Evolutionary conservation across 495 filamentous ascomycete genomes (phyloP).

Genomic region (Neurospora hispaniola): DNA sequence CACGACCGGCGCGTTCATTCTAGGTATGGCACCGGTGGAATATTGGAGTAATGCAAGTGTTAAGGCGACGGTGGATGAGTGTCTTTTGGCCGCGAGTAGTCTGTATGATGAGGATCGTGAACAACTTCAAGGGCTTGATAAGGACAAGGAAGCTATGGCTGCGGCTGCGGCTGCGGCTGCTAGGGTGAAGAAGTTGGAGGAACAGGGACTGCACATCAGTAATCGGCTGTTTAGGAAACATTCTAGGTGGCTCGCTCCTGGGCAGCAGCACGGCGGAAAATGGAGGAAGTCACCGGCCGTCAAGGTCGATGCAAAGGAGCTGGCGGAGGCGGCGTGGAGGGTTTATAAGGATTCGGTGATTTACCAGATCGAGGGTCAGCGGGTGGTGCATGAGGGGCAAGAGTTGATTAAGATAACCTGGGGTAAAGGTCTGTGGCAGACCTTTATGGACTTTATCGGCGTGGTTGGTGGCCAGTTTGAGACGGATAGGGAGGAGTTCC

Average conservation of each 20-base stretch:
- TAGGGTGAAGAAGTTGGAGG: neutral
- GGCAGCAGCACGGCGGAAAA: neutral
- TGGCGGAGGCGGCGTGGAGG: neutral
- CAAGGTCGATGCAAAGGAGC: neutral
- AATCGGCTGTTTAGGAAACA: neutral
- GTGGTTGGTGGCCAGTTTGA: neutral
- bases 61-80: conserved; percentile 21
- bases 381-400: neutral
- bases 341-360: neutral
- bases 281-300: neutral
- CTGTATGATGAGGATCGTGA: neutral
- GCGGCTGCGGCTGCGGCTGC: neutral
- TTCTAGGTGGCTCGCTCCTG: neutral
- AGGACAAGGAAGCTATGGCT: neutral
- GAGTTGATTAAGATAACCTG: neutral
- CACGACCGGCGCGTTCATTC: conserved; percentile 32
- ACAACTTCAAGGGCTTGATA: neutral
- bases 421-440: neutral
- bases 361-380: neutral
- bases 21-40: conserved; percentile 38
- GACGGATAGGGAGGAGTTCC: neutral
- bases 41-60: conserved; percentile 39
- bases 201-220: neutral
- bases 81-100: neutral
- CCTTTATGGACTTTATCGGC: neutral